Base-by-base conservation (phyloP, 345 rosid genomes). In the Erucastrum elatum region DNA sequence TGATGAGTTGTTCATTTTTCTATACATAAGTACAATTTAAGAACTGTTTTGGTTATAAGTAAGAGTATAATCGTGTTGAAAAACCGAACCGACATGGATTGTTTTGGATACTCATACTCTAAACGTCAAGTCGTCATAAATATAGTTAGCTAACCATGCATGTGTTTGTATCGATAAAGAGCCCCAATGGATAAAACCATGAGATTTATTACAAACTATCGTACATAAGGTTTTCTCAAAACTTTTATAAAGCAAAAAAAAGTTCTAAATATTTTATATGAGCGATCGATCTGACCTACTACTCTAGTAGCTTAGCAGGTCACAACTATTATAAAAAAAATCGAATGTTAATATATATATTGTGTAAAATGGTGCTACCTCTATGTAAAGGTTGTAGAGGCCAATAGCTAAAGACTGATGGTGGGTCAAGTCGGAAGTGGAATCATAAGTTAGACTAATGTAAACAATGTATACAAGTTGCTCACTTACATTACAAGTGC, bases 381-480 rank as follows among this genome's bases (percentile, higher is more conserved):
- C 56, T n/a, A 13, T 49, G 56, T 49, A 49, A n/a, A 49, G 17
- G 17, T n/a, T 49, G 5, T 49, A 49, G 17, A 49, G 56, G n/a
- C 56, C 56, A 15, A 49, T 49, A 49, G 17, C 56, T 49, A 49
- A 13, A 49, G 56, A 49, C 56, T n/a, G 56, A 49, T 49, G 56
- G 56, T 49, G 56, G 56, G 56, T 17, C 53, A 46, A 46, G 53
- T 46, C 53, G 53, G 71, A 55, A 77, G 29, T 71, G 73, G 82
- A 78, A 72, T 26, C 68, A 78, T 78, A 66, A 78, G 77, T 72
- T 66, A 78, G 64, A 78, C 61, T 72, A 78, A 65, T 29, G 10
- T 44, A 76, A 78, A 78, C 35, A 39, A 30, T 78, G 74, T 61
- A 59, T 33, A 68, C 81, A 78, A 78, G 68, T 78, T 78, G 82